phyloP scores from a whole-genome alignment of 1,284 basidiomycete species.

The Earliella scabrosa region DNA sequence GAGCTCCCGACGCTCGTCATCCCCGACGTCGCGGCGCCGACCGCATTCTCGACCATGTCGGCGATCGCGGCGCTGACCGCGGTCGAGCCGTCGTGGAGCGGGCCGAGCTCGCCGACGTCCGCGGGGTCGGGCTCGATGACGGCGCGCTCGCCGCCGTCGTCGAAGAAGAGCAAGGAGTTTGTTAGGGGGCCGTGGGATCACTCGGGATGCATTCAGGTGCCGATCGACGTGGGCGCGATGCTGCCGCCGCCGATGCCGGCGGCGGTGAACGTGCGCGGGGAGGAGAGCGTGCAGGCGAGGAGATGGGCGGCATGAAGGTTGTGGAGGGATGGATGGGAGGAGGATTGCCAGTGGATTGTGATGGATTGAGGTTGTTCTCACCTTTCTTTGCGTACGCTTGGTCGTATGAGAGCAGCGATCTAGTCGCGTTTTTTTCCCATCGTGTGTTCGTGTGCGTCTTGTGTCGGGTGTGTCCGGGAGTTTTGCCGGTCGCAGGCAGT shows the following conservation, averaged over 20 bases:
- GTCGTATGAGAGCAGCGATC: conserved; percentile 4
- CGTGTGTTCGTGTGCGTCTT: neutral
- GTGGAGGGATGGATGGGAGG: neutral
- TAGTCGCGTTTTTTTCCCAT: neutral
- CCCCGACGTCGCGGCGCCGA: conserved; percentile 8
- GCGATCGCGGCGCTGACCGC: neutral
- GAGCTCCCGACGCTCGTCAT: conserved; percentile 23
- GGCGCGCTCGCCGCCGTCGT: conserved; percentile 13
- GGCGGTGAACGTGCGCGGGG: conserved; percentile 27
- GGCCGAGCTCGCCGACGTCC: conserved; percentile 31
- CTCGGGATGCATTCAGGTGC: conserved; percentile 30
- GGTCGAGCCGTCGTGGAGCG: conserved; percentile 14
- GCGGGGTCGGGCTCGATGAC: too few species aligned
- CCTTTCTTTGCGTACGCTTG: conserved; percentile 1
- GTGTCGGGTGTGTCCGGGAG: too few species aligned
- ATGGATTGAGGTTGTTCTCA: neutral
- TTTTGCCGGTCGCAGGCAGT: too few species aligned
- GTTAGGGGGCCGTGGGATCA: conserved; percentile 37
- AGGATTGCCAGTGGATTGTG: neutral
- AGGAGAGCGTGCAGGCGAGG: neutral
- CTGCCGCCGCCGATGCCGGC: conserved; percentile 32
- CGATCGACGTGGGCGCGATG: conserved; percentile 31
- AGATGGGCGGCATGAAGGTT: neutral
- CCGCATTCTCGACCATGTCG: neutral
- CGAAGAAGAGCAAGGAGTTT: conserved; percentile 22